Conservation (phyloP, 1,284 basidiomycete genomes). For the Rugosomyces carneus region DNA sequence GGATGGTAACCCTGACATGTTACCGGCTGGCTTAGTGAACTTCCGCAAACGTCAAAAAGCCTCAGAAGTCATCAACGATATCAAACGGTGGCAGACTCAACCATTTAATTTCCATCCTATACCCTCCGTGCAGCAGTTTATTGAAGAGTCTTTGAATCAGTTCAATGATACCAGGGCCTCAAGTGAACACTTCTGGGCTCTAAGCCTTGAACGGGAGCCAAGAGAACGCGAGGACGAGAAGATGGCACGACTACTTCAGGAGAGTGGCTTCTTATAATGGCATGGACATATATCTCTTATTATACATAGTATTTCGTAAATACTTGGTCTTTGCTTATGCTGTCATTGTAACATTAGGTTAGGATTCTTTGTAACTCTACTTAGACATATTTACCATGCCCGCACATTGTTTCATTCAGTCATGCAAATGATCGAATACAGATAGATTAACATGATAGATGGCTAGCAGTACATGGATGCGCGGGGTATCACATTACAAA, state of each 20-base stretch:
- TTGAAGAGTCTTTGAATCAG: conserved; percentile 72
- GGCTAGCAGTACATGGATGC: background rate
- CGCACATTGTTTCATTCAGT: background rate
- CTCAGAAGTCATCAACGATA: conserved; percentile 93
- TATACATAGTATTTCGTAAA: conserved; percentile 14
- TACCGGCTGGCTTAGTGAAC: conserved; percentile 83
- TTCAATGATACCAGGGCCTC: conserved; percentile 58
- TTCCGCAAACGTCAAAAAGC: conserved; percentile 94
- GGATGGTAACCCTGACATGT: conserved; percentile 91
- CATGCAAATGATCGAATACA: background rate
- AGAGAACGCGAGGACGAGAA: conserved; percentile 91
- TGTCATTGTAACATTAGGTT: conserved; percentile 17
- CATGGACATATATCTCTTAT: conserved; percentile 3
- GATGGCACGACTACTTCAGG: conserved; percentile 83
- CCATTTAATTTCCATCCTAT: conserved; percentile 84
- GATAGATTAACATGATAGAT: background rate
- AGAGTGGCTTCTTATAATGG: conserved; percentile 73
- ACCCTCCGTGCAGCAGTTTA: conserved; percentile 63
- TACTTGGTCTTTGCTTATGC: conserved; percentile 19
- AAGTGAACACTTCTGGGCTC: conserved; percentile 76
- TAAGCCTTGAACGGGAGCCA: conserved; percentile 84
- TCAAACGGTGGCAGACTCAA: conserved; percentile 90
- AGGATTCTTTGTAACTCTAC: conserved; percentile 12
- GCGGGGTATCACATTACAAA: background rate
- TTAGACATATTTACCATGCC: conserved; percentile 1